Percentiles rank a stretch among this genome's conserved stretches.
phyloP scores from a whole-genome alignment of 305 asterid species.

The Fraxinus angustifolia region DNA sequence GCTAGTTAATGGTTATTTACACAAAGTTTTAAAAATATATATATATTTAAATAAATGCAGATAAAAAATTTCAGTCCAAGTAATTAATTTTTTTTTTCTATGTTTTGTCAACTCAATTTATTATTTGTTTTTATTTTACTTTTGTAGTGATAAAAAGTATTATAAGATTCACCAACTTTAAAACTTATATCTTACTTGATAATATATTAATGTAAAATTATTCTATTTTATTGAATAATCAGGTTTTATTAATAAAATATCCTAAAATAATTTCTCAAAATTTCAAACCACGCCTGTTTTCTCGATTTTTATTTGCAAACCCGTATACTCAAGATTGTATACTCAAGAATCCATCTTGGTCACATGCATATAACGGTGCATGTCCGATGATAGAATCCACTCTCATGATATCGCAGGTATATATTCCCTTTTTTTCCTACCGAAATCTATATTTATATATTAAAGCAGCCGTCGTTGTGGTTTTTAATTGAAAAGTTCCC shows the following conservation, averaged over 20 bases:
- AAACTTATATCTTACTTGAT: no score
- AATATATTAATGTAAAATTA: background rate
- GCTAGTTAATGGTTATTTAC: background rate
- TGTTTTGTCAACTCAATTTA: background rate
- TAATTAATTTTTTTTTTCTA: background rate
- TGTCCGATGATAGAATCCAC: no score
- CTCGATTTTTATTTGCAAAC: background rate
- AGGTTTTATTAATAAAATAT: no score
- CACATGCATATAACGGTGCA: background rate
- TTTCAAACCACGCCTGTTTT: background rate
- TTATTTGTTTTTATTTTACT: background rate
- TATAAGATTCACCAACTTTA: background rate
- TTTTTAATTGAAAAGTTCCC: no score
- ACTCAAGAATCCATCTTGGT: background rate
- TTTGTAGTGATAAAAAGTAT: background rate
- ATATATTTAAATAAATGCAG: no score
- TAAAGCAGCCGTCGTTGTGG: no score
- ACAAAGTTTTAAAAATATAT: no score
- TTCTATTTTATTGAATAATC: background rate
- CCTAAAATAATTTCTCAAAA: background rate
- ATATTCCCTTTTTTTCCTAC: no score
- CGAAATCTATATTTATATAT: no score
- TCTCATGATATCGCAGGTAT: no score
- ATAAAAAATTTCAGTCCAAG: background rate
- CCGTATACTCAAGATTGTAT: background rate